Conservation (phyloP, 768 basidiomycete species). For the Boletus coccyginus region DNA sequence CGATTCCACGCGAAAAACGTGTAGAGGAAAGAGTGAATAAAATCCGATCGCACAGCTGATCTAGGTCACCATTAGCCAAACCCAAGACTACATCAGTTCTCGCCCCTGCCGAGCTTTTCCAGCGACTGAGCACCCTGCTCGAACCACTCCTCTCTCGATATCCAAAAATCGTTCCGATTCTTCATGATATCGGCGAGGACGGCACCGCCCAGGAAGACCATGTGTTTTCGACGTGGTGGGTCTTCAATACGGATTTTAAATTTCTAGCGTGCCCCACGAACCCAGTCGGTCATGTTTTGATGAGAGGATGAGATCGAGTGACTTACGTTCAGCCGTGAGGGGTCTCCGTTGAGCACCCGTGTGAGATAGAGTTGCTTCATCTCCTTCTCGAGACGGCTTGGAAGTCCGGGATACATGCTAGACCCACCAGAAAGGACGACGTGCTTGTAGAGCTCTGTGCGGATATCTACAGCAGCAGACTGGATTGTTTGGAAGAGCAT, state of each 20-base stretch:
- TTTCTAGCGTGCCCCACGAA: constrained; percentile 57
- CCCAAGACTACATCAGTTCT: constrained; percentile 31
- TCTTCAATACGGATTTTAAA: constrained; percentile 99
- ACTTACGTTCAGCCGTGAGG: constrained; percentile 81
- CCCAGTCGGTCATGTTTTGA: neutral
- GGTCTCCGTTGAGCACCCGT: constrained; percentile 81
- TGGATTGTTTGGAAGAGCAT: constrained; percentile 98
- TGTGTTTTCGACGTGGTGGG: constrained; percentile 96
- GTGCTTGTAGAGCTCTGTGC: constrained; percentile 94
- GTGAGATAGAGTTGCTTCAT: constrained; percentile 99
- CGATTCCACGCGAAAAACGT: too few species aligned
- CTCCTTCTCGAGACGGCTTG: constrained; percentile 96
- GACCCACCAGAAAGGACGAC: constrained; percentile 97
- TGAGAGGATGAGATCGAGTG: neutral
- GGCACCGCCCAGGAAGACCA: constrained; percentile 99
- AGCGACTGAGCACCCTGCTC: constrained; percentile 82
- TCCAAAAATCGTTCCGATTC: constrained; percentile 91
- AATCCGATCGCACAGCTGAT: neutral
- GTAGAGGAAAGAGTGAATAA: neutral
- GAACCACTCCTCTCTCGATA: constrained; percentile 90
- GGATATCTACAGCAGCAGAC: constrained; percentile 82
- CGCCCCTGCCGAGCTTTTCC: constrained; percentile 81
- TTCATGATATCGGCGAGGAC: constrained; percentile 99
- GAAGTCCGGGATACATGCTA: constrained; percentile 98
- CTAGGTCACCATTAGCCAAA: neutral